Evolutionary conservation across 1,284 basidiomycete species (phyloP), one percentile per base, ranked within the genome.

Genomic region (Chiua sp.): DNA sequence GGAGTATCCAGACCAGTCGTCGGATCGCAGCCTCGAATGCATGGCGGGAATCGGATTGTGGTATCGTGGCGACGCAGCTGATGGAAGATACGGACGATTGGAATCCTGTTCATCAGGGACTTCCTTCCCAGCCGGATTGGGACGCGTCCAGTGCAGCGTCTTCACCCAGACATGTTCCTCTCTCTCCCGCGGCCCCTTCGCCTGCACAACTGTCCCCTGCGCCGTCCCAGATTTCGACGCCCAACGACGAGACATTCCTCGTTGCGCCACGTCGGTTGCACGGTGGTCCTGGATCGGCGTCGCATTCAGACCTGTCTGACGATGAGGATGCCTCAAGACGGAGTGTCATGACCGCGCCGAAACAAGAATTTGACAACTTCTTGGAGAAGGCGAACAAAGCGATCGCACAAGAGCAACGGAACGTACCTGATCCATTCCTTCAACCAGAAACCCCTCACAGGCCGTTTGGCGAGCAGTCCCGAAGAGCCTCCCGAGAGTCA

Each of bases 341-440:
- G 30, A 79, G 77, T 57, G 71, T 73, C 7, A 72, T 75, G 26
- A 73, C 72, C 35, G 68, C 59, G 8, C 59, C 67, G 12, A 70
- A 73, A 42, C 80, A 79, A 59, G 84, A 84, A 16, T 96, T 88
- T 74, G 85, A 84, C 61, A 85, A 87, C 70, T 96, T 96, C 82
- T 78, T 96, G 65, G 90, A 92, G 64, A 87, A 87, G 63, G 94
- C 92, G 26, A 96, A 96, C 75, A 81, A 80, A 55, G 86, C 87
- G 55, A 94, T 96, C 64, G 91, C 88, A 23, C 87, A 86, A 67
- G 92, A 93, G 63, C 87, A 92, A 61, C 84, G 81, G 55, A 80
- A 89, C 72, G 83, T 83, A 5, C 91, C 91, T 1, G 94, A 96
- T 79, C 94, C 93, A 1, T 95, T 95, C 82, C 77, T 95, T 61